phyloP scores from a whole-genome alignment of 495 filamentous ascomycete genomes.

The Rusavskia elegans region DNA sequence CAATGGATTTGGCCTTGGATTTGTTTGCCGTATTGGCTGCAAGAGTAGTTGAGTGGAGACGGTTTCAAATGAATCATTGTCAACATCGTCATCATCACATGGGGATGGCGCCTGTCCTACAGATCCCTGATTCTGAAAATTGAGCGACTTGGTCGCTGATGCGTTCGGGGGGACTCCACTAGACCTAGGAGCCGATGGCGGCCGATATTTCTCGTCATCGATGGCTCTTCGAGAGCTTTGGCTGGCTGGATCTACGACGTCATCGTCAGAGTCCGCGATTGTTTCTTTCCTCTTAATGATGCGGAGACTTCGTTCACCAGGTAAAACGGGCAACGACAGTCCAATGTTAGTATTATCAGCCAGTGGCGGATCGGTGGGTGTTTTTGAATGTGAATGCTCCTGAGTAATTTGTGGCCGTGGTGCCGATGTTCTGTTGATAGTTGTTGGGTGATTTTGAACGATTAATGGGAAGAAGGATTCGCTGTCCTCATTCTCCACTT shows the following conservation, averaged over 20 bases:
- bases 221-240: background rate
- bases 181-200: background rate
- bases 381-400: background rate
- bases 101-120: too few relatives aligned
- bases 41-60: background rate
- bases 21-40: background rate
- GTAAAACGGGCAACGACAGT: too few relatives aligned
- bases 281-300: background rate
- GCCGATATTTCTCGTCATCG: background rate
- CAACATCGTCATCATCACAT: too few relatives aligned
- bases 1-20: background rate
- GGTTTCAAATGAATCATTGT: background rate
- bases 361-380: background rate
- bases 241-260: background rate
- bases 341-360: background rate
- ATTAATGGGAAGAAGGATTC: background rate
- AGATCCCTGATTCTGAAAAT: too few relatives aligned
- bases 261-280: background rate
- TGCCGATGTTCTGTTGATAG: background rate
- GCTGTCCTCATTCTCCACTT: slow-evolving; percentile 8
- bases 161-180: background rate
- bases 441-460: background rate
- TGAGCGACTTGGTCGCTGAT: background rate
- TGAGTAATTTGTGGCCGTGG: background rate
- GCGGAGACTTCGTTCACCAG: background rate